phyloP scores from a whole-genome alignment of 148 eudicot genomes.

The Amaranthus hypochondriacus region DNA sequence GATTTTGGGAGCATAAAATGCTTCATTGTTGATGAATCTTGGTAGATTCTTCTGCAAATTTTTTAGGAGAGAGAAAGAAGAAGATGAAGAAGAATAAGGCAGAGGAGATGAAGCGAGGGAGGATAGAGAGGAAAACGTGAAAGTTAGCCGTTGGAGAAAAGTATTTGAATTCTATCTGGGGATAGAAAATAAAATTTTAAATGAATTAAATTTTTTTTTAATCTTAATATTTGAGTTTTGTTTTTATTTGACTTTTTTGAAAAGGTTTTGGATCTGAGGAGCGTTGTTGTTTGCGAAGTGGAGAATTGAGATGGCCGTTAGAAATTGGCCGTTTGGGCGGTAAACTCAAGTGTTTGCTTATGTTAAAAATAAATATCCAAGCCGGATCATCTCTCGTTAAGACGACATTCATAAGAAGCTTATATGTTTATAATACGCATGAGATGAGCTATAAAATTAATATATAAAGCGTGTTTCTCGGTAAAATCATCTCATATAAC shows the following conservation, averaged over 20 bases:
- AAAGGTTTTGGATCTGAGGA: constrained; percentile 1
- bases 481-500: too few relatives aligned
- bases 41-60: background rate
- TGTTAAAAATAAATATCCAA: too few relatives aligned
- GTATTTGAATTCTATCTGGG: constrained; percentile 25
- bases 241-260: constrained; percentile 4
- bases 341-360: too few relatives aligned
- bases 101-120: constrained; percentile 17
- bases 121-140: constrained; percentile 21
- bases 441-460: too few relatives aligned
- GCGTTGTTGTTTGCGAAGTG: too few relatives aligned
- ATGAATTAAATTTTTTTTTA: background rate
- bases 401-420: too few relatives aligned
- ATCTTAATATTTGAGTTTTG: background rate
- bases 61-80: constrained; percentile 9
- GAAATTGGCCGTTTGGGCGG: too few relatives aligned
- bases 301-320: too few relatives aligned
- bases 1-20: constrained; percentile 56
- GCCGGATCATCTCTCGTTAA: too few relatives aligned
- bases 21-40: constrained; percentile 40
- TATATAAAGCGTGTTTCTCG: too few relatives aligned
- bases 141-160: constrained; percentile 38
- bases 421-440: too few relatives aligned
- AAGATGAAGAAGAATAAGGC: constrained; percentile 1
- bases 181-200: background rate